Evolutionary conservation across 768 basidiomycete species (phyloP), one percentile per base, ranked within the genome.

Genomic region (Auriscalpium vulgare): DNA sequence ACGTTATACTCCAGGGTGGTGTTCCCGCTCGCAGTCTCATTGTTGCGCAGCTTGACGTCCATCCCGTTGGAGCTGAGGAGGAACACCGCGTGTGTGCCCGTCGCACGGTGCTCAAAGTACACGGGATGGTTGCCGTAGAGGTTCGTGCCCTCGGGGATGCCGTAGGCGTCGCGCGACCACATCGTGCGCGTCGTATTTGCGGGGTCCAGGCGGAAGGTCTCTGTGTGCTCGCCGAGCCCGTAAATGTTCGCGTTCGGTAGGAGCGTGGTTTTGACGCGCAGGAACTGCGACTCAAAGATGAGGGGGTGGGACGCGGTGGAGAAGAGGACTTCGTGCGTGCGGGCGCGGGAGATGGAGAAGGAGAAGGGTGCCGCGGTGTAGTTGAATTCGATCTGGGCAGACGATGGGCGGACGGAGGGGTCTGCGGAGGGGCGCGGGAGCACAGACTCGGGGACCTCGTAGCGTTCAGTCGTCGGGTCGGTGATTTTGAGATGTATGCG

Each of bases 271-370:
- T 86, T 84, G 59, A 91, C 71, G 52, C 87, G 84, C 13, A 91
- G 74, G 65, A 86, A 91, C 67, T 89, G 88, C 1, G 84, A 79
- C 61, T 88, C 85, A 63, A 85, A 90, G 59, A 92, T 81, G 67
- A 88, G 68, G 0, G 86, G 74, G 61, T 83, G 76, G 9, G 74
- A 73, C 2, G 74, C 73, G 3, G 84, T 86, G 14, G 81, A 78
- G 71, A 85, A 87, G 16, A 88, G 71, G 3, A 80, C 72, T 62
- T 86, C 83, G 16, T 62, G 59, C 1, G 78, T 79, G 8, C 69
- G 62, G 0, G 75, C 67, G 40, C 84, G 80, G 58, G 66, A 70
- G 59, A 86, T 75, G 14, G 77, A 73, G 68, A 88, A 87, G 0
- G 80, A 74, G 68, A 87, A 87, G 0, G 85, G 84, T 0, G 77